These are phyloP conservation scores for Beauveria scarabaeidicola DNA, from an alignment of 2,329 filamentous ascomycete species.

Conservation along the genomic window DNA sequence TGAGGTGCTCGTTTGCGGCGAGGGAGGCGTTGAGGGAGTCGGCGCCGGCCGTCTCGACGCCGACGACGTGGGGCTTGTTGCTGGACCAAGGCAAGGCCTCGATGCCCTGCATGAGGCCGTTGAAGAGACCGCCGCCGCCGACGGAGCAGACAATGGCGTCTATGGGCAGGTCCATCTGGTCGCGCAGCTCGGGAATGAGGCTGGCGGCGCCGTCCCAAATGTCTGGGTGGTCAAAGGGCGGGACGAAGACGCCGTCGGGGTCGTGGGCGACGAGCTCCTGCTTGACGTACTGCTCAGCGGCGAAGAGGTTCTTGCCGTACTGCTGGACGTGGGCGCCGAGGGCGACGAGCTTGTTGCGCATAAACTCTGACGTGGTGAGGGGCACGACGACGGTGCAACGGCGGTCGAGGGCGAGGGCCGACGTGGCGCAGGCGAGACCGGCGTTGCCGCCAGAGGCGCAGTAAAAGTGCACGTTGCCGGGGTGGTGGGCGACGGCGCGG, in stretches of 20 bases:
- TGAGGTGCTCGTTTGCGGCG: slow-evolving; percentile 46
- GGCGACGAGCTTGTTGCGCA: slow-evolving; percentile 61
- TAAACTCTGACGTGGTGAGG: slow-evolving; percentile 52
- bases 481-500: slow-evolving; percentile 25
- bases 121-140: slow-evolving; percentile 72
- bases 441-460: slow-evolving; percentile 77
- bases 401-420: slow-evolving; percentile 54
- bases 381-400: slow-evolving; percentile 72
- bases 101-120: slow-evolving; percentile 65
- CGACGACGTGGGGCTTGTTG: slow-evolving; percentile 47
- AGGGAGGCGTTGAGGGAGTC: slow-evolving; percentile 60
- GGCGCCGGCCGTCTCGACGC: slow-evolving; percentile 68
- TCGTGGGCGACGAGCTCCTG: slow-evolving; percentile 47
- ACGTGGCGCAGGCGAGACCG: slow-evolving; percentile 70
- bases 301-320: slow-evolving; percentile 57
- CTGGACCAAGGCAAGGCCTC: slow-evolving; percentile 33
- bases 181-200: slow-evolving; percentile 44
- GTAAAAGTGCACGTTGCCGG: slow-evolving; percentile 58
- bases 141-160: slow-evolving; percentile 70
- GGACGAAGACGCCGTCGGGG: slow-evolving; percentile 51
- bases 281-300: slow-evolving; percentile 60
- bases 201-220: slow-evolving; percentile 59
- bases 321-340: slow-evolving; percentile 64
- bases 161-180: slow-evolving; percentile 37
- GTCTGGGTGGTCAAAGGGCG: slow-evolving; percentile 60